Evolutionary conservation across 306 rosid genomes (phyloP).

Genomic region (Quercus glauca): DNA sequence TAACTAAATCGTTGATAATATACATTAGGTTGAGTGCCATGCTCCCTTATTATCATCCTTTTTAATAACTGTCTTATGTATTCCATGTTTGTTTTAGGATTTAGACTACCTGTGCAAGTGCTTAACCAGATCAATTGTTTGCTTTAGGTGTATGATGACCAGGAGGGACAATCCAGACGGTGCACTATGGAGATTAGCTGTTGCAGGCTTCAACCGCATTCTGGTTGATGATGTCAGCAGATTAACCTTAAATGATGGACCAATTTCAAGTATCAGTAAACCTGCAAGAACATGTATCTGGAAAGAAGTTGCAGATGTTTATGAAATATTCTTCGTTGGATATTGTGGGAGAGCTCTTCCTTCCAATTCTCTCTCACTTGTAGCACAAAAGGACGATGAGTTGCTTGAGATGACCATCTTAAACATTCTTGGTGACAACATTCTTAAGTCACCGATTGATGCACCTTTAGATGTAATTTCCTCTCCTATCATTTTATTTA

Average conservation of each 20-base stretch:
- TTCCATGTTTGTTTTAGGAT: slow-evolving; percentile 10
- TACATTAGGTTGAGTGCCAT: not conserved
- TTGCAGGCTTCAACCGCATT: slow-evolving; percentile 69
- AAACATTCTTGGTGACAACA: slow-evolving; percentile 72
- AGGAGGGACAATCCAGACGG: slow-evolving; percentile 90
- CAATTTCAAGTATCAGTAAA: slow-evolving; percentile 53
- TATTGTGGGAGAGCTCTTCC: slow-evolving; percentile 94
- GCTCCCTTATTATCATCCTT: not conserved
- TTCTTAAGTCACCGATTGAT: slow-evolving; percentile 69
- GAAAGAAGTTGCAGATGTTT: slow-evolving; percentile 95
- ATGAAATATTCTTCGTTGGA: slow-evolving; percentile 90
- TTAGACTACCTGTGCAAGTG: not conserved
- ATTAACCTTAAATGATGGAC: slow-evolving; percentile 33
- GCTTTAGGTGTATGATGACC: slow-evolving; percentile 88
- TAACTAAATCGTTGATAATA: not conserved
- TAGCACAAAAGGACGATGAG: slow-evolving; percentile 70
- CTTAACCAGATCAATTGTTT: slow-evolving; percentile 16
- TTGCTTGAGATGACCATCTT: slow-evolving; percentile 78
- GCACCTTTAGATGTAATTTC: slow-evolving; percentile 79
- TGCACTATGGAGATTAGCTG: slow-evolving; percentile 88
- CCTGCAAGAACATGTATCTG: slow-evolving; percentile 76
- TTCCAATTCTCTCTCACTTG: slow-evolving; percentile 69
- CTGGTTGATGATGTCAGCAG: slow-evolving; percentile 59
- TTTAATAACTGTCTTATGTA: not conserved
- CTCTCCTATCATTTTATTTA: not conserved